These are phyloP conservation scores for Pelargonium myrrhifolium DNA, from an alignment of 441 rosid species.

Conservation along the genomic window DNA sequence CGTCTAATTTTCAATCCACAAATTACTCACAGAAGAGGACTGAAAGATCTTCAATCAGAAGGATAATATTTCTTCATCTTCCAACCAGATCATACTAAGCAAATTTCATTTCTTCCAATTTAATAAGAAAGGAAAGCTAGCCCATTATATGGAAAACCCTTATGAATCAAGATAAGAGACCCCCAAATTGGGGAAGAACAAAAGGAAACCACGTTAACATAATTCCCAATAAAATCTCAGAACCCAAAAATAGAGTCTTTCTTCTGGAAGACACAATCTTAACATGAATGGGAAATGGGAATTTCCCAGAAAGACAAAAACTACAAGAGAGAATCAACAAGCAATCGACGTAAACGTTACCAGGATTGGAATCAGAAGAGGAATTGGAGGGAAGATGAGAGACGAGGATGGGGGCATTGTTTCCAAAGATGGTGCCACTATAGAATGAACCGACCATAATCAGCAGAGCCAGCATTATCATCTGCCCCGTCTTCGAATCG, in stretches of 20 bases:
- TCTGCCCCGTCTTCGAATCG: slow-evolving; percentile 25
- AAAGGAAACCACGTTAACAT: not conserved
- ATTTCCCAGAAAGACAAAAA: not conserved
- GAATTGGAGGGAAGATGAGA: slow-evolving; percentile 13
- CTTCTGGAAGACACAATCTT: not conserved
- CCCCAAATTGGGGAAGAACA: not conserved
- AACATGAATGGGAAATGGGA: not conserved
- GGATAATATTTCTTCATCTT: too few relatives aligned
- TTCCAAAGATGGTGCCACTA: slow-evolving; percentile 23
- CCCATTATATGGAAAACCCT: too few relatives aligned
- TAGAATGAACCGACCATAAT: slow-evolving; percentile 25
- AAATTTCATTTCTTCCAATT: not conserved
- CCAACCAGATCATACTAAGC: not conserved
- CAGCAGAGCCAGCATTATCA: slow-evolving; percentile 21
- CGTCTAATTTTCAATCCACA: too few relatives aligned
- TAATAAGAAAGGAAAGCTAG: too few relatives aligned
- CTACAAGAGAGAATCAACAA: not conserved
- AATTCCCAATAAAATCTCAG: not conserved
- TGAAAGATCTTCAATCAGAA: too few relatives aligned
- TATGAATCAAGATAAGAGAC: not conserved
- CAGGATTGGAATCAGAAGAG: slow-evolving; percentile 2
- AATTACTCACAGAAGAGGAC: too few relatives aligned
- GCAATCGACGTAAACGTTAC: not conserved
- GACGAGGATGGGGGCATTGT: slow-evolving; percentile 16
- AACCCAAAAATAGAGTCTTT: not conserved